Base-by-base conservation (phyloP, 306 rosid genomes). In the Geum urbanum region DNA sequence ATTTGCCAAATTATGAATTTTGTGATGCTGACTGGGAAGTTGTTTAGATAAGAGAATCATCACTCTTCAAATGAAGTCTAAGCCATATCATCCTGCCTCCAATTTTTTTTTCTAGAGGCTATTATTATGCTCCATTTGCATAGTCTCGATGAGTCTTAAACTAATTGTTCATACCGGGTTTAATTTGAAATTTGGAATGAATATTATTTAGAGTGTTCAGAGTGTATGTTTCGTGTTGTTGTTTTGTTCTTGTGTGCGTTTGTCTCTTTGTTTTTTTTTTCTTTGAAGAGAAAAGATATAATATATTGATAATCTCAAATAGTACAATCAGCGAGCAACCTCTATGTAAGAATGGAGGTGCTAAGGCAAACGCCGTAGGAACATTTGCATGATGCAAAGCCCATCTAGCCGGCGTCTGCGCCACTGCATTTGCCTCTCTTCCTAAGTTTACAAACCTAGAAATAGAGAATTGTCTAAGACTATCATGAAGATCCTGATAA, bases 11-110 rank as follows among this genome's bases (percentile, higher is more conserved):
- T 67, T 5, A 67, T 51, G 62, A 68, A 52, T 68, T 68, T 37
- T 51, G n/a, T 19, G 72, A 52, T 40, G 52, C 62, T 1, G 50
- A 68, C 49, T 68, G 72, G 72, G 72, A 39, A 56, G 51, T 68
- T 37, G 72, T 68, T 51, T 51, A 68, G 47, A 67, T 18, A 9
- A 50, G 10, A 55, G 37, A 4, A 16, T 39, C 18, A 50, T 14
- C 45, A 65, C 53, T 19, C 44, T 15, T 8, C 6, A 66, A 46
- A 47, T 8, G 43, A 47, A 46, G 43, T 46, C 15, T 50, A 50
- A 27, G 12, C 9, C 22, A 43, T 2, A 68, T 6, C 19, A 0
- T 52, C 22, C 50, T 16, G 59, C 71, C 20, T 50, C 47, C 59
- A 5, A n/a, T n/a, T n/a, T n/a, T n/a, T n/a, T n/a, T n/a, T n/a